Evolutionary conservation across 805 yeast genomes (phyloP).

Genomic region (Pichia insulana): DNA sequence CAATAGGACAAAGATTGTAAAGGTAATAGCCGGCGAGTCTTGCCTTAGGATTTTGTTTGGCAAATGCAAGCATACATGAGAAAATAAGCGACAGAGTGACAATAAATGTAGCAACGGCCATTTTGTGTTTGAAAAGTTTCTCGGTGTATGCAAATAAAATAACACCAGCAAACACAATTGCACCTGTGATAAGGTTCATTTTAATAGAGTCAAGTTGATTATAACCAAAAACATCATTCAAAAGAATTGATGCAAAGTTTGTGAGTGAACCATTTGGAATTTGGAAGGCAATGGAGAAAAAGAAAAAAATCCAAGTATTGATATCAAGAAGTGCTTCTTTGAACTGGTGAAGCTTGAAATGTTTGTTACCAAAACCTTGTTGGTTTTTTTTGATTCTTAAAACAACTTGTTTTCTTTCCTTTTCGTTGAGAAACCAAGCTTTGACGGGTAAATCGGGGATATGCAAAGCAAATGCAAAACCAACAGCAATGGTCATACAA

Average conservation of each 20-base stretch:
- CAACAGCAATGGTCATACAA: conserved; percentile 26
- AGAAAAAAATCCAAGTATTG: conserved; percentile 42
- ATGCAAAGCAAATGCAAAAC: conserved; percentile 22
- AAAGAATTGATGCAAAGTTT: conserved; percentile 35
- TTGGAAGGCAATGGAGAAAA: conserved; percentile 34
- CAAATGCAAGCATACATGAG: conserved; percentile 18
- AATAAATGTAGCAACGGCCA: conserved; percentile 17
- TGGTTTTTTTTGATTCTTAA: conserved; percentile 27
- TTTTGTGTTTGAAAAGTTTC: conserved; percentile 19
- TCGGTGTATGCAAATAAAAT: conserved; percentile 24
- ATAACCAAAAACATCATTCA: conserved; percentile 10
- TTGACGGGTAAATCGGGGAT: conserved; percentile 28
- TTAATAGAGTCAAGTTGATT: conserved; percentile 18
- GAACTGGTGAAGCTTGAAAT: conserved; percentile 24
- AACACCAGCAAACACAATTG: conserved; percentile 26
- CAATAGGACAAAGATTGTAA: not conserved
- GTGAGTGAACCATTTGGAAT: conserved; percentile 56
- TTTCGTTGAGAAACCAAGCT: conserved; percentile 29
- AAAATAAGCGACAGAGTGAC: conserved; percentile 10
- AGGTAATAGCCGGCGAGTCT: conserved; percentile 17
- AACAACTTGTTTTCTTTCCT: conserved; percentile 29
- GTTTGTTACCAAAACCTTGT: conserved; percentile 28
- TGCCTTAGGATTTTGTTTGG: conserved; percentile 12
- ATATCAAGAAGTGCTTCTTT: conserved; percentile 38
- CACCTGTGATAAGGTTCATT: conserved; percentile 25